Evolutionary conservation across 2,329 filamentous ascomycete genomes (phyloP), one percentile per base, ranked within the genome.

Genomic region (Stagonosporopsis tanaceti): DNA sequence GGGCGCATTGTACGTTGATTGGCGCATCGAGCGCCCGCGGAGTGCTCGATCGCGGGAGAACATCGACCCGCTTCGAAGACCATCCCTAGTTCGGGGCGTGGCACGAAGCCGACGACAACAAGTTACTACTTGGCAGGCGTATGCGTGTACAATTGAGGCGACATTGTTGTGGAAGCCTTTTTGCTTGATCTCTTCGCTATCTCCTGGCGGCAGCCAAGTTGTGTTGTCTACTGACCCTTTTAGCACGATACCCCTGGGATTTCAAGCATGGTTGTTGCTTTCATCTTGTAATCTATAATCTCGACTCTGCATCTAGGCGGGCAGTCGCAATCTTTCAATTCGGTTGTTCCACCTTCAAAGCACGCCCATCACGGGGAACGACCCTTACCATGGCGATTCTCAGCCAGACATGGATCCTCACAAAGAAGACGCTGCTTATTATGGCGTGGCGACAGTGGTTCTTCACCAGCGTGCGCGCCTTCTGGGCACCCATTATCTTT

Each of bases 401-500:
- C 24, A 75, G 78, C 39, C 85, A 87, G 73, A 81, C 82, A 67
- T 83, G 81, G 81, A 83, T 83, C 25, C 77, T 87, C 63, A 82
- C 79, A 47, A 77, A 82, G 70, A 87, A 87, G 77, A 87, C 84
- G 51, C 73, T 87, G 40, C 76, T 81, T 20, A 80, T 87, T 48
- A 80, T 83, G 28, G 78, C 85, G 50, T 74, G 81, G 51, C 81
- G 85, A 5, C 81, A 84, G 56, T 80, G 79, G 72, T 78, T 84
- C 47, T 81, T 84, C 28, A 86, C 84, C 1, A 74, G 80, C 22
- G 74, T 85, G 8, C 79, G 84, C 60, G 84, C 84, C 8, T 83
- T 87, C 59, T 70, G 85, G 52, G 77, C 85, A 8, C 85, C 85
- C 0, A 79, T 86, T 25, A 79, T 85, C 38, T 84, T 85, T 67